phyloP scores from a whole-genome alignment of 2,329 filamentous ascomycete genomes.

The Fusarium foetens region DNA sequence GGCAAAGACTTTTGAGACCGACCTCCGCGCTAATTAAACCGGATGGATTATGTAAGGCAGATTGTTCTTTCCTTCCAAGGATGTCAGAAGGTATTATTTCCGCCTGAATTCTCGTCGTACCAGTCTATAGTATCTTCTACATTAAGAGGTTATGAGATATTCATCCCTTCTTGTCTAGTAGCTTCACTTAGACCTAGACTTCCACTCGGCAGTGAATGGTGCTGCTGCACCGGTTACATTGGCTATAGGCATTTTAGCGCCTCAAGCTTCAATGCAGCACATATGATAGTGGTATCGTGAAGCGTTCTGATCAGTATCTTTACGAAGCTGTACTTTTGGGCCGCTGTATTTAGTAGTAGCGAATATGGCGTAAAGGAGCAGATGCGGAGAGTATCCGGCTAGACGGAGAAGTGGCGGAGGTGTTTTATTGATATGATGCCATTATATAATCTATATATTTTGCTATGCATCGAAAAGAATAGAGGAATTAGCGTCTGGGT shows the following conservation, averaged over 20 bases:
- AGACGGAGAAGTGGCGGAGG: too few species aligned
- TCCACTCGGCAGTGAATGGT: fast-evolving
- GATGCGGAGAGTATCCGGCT: too few species aligned
- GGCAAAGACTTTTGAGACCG: too few species aligned
- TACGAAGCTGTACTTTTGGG: too few species aligned
- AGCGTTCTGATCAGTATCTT: too few species aligned
- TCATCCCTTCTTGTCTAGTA: not conserved
- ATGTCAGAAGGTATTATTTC: fast-evolving
- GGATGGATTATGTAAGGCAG: not conserved
- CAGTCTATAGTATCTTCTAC: not conserved
- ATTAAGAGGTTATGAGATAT: fast-evolving
- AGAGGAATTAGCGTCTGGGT: not conserved
- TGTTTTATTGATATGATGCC: too few species aligned
- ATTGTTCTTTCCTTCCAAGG: fast-evolving
- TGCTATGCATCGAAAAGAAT: fast-evolving
- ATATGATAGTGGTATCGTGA: fast-evolving
- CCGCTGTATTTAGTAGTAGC: too few species aligned
- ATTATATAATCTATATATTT: fast-evolving
- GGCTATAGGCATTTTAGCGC: fast-evolving
- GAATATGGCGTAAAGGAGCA: too few species aligned
- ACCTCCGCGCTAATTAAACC: fast-evolving
- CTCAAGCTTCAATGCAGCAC: fast-evolving
- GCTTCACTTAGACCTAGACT: not conserved
- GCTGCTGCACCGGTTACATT: fast-evolving
- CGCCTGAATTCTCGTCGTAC: fast-evolving